A percentile compares a stretch with the other conserved stretches of the same genome.
These are phyloP conservation scores for Apostasia shenzhenica DNA, from an alignment of 106 monocot genomes.

Conservation along the genomic window DNA sequence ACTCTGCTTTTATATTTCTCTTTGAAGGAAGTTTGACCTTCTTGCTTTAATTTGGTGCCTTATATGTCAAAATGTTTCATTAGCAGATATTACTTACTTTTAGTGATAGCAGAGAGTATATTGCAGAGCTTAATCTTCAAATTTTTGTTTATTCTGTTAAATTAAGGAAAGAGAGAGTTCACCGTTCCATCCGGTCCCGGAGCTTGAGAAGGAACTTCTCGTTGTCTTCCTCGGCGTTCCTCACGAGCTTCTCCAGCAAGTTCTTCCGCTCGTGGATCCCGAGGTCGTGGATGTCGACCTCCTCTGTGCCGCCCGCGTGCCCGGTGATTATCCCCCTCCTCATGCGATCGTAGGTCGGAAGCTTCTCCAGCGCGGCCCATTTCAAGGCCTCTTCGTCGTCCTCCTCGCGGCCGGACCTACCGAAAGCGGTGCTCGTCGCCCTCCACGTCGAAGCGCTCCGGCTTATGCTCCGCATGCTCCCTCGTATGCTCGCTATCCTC, in stretches of 20 bases:
- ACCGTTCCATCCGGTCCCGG: conserved; percentile 36
- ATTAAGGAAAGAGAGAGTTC: background rate
- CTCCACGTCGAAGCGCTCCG: conserved; percentile 6
- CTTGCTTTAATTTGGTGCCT: too few relatives aligned
- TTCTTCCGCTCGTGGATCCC: conserved; percentile 25
- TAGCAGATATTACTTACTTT: too few relatives aligned
- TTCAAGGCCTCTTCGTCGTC: conserved; percentile 48
- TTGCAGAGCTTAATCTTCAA: too few relatives aligned
- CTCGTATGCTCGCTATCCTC: conserved; percentile 9
- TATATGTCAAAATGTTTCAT: too few relatives aligned
- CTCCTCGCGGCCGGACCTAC: conserved; percentile 25
- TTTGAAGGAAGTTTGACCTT: too few relatives aligned
- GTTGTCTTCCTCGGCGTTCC: conserved; percentile 38
- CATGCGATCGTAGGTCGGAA: conserved; percentile 39
- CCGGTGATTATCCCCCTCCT: conserved; percentile 28
- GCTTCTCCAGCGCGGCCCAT: conserved; percentile 54
- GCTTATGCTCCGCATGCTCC: conserved; percentile 7
- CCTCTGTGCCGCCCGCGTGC: conserved; percentile 1
- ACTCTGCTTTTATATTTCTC: too few relatives aligned
- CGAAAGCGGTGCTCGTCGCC: conserved; percentile 20
- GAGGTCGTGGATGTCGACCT: conserved; percentile 18
- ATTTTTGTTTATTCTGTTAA: too few relatives aligned
- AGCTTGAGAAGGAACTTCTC: conserved; percentile 46
- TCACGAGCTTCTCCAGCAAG: conserved; percentile 36
- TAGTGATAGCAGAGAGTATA: too few relatives aligned